A percentile compares a stretch with the other conserved stretches of the same genome.
Conservation (phyloP, 345 rosid genomes). For the Erodium maritimum region DNA sequence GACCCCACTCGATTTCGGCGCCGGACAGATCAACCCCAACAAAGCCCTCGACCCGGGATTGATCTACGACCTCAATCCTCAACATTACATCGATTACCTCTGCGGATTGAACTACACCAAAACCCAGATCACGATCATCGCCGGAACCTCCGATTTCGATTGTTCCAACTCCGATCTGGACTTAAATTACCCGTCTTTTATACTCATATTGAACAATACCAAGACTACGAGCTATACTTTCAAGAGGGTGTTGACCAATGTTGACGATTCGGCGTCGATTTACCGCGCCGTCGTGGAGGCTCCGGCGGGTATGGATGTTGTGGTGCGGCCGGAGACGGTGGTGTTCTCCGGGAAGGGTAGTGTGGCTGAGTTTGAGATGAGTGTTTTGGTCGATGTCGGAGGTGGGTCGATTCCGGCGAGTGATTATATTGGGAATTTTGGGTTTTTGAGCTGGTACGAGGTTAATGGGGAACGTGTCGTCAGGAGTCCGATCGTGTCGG, state of each 20-base stretch:
- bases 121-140: conserved; percentile 21
- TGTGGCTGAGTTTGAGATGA: conserved; percentile 26
- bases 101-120: conserved; percentile 28
- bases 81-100: conserved; percentile 23
- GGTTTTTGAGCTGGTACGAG: conserved; percentile 36
- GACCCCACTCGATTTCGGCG: conserved; percentile 38
- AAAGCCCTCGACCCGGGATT: conserved; percentile 37
- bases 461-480: conserved; percentile 25
- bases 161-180: conserved; percentile 21
- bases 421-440: conserved; percentile 33
- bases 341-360: conserved; percentile 18
- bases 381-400: conserved; percentile 20
- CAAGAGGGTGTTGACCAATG: conserved; percentile 30
- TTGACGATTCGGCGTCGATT: conserved; percentile 15
- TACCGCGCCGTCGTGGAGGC: conserved; percentile 16
- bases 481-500: conserved; percentile 38
- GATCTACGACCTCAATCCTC: conserved; percentile 24
- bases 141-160: conserved; percentile 16
- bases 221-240: conserved; percentile 25
- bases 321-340: conserved; percentile 18
- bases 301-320: conserved; percentile 24
- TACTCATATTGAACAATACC: conserved; percentile 33
- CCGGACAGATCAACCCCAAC: conserved; percentile 34
- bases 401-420: conserved; percentile 11
- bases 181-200: conserved; percentile 44